phyloP scores from a whole-genome alignment of 176 grass and related monocot species.

The Oryza glumipatula region DNA sequence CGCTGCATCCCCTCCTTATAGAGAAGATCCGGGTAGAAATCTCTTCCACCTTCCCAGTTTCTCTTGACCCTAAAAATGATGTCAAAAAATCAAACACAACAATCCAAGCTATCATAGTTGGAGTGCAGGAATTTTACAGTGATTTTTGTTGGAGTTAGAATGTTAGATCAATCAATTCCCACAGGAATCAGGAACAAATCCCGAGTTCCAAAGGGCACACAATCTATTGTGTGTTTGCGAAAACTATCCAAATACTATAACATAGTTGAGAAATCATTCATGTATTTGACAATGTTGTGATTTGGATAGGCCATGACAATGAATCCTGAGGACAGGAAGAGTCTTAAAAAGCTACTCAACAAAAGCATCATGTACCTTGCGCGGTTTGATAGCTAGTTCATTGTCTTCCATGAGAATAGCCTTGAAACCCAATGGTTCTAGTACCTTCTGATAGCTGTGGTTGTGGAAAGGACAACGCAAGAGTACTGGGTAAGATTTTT shows the following conservation, averaged over 20 bases:
- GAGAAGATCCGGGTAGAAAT: constrained; percentile 37
- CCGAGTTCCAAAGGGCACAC: neutral
- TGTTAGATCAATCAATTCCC: neutral
- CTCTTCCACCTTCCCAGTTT: constrained; percentile 81
- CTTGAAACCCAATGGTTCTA: constrained; percentile 69
- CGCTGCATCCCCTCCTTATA: constrained; percentile 42
- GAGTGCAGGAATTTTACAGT: neutral
- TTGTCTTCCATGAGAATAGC: constrained; percentile 75
- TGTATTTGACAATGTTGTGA: neutral
- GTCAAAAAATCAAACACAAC: constrained; percentile 18
- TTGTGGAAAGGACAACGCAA: constrained; percentile 20
- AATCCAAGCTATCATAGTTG: neutral
- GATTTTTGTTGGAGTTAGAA: neutral
- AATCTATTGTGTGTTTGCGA: neutral
- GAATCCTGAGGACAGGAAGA: neutral
- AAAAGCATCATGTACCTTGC: constrained; percentile 49
- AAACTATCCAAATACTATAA: neutral
- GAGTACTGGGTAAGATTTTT: constrained; percentile 15
- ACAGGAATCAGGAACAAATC: neutral
- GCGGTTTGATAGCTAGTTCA: constrained; percentile 61
- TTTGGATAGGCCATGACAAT: constrained; percentile 1
- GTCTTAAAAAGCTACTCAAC: neutral
- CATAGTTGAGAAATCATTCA: neutral
- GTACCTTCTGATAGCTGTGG: constrained; percentile 65
- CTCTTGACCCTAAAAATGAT: constrained; percentile 55